Conservation (phyloP, 1,139 yeast genomes). For the Hemisphaericaspora lyxosophila region DNA sequence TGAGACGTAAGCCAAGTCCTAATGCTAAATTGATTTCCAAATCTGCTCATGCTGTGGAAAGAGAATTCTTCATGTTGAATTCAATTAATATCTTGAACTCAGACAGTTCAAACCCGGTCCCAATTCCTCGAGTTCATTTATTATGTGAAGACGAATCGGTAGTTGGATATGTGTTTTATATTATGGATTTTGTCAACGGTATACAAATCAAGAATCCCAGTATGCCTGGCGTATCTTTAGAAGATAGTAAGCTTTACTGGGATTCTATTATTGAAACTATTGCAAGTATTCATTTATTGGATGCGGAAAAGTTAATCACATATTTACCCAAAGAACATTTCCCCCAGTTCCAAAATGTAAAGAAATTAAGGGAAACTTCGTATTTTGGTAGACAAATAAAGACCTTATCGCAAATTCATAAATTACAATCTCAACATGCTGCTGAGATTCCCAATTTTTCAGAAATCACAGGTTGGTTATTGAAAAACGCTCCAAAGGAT, state of each 20-base stretch:
- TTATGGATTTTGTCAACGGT: constrained; percentile 64
- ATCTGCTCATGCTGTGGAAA: constrained; percentile 66
- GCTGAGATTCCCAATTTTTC: constrained; percentile 53
- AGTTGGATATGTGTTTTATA: constrained; percentile 53
- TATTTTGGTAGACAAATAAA: constrained; percentile 59
- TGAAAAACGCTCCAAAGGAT: constrained; percentile 46
- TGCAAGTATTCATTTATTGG: constrained; percentile 52
- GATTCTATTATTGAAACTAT: constrained; percentile 51
- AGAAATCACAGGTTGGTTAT: constrained; percentile 43
- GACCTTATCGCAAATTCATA: constrained; percentile 48
- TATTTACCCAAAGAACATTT: constrained; percentile 48
- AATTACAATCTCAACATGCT: constrained; percentile 51
- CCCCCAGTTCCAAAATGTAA: constrained; percentile 42
- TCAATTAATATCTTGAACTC: constrained; percentile 42
- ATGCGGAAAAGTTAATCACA: constrained; percentile 44
- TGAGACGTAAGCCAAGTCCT: constrained; percentile 63
- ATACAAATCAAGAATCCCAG: constrained; percentile 58
- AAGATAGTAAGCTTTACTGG: constrained; percentile 41
- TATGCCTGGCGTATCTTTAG: constrained; percentile 36
- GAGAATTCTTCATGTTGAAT: constrained; percentile 57
- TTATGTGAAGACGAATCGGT: constrained; percentile 54
- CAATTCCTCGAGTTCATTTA: constrained; percentile 48
- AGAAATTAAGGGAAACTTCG: constrained; percentile 23
- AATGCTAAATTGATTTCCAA: constrained; percentile 52
- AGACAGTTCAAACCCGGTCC: constrained; percentile 33